Evolutionary conservation across 2,329 filamentous ascomycete genomes (phyloP).

Genomic region (Beauveria caledonica): DNA sequence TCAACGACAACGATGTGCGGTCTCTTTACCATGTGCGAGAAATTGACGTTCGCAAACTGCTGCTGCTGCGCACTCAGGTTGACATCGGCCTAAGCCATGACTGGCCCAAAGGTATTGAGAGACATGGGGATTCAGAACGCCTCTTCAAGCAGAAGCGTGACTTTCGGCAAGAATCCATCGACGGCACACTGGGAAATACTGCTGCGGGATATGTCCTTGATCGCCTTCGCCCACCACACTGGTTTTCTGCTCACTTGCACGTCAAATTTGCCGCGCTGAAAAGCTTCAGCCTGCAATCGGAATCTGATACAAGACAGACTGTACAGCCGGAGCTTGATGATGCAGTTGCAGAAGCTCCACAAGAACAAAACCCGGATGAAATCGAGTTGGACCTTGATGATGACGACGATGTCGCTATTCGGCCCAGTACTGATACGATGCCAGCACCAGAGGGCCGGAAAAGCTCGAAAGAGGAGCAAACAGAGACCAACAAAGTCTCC

Average conservation of each 20-base stretch:
- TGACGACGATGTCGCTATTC: constrained; percentile 23
- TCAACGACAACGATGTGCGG: constrained; percentile 65
- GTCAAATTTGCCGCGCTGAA: constrained; percentile 72
- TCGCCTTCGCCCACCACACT: constrained; percentile 70
- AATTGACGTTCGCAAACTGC: constrained; percentile 80
- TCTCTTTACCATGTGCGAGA: constrained; percentile 87
- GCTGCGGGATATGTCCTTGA: constrained; percentile 78
- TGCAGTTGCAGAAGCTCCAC: background rate
- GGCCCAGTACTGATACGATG: constrained; percentile 16
- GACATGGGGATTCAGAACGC: constrained; percentile 58
- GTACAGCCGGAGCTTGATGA: background rate
- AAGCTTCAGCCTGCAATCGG: constrained; percentile 36
- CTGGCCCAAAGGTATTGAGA: constrained; percentile 83
- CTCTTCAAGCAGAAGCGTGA: constrained; percentile 67
- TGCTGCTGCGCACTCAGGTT: constrained; percentile 77
- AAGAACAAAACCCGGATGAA: constrained; percentile 52
- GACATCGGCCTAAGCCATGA: constrained; percentile 92
- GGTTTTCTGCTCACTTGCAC: constrained; percentile 93
- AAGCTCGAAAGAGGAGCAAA: background rate
- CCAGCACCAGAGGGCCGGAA: background rate
- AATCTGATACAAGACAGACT: background rate
- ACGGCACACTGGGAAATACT: constrained; percentile 67
- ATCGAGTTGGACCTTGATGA: constrained; percentile 61
- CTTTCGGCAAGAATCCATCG: constrained; percentile 67
- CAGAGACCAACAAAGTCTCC: constrained; percentile 35